Evolutionary conservation across 768 basidiomycete genomes (phyloP), one percentile per base, ranked within the genome.

Genomic region (Mrakia blollopis): DNA sequence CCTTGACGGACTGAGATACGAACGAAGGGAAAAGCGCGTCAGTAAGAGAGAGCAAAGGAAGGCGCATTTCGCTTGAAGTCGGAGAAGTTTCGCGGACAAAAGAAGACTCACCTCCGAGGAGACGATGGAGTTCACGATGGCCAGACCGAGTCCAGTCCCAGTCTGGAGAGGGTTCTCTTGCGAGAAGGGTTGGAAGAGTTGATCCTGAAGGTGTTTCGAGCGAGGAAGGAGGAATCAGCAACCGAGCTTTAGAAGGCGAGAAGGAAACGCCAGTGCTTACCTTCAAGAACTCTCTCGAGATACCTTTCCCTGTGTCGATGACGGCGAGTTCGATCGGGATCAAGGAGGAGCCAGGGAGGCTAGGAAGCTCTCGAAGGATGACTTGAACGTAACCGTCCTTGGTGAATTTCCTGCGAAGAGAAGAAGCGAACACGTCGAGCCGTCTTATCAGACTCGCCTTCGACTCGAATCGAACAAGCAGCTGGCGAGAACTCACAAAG

Each of bases 61-160:
- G 28, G 32, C 6, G n/a, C 18, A 13, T 32, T 14, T 44, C 44
- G 44, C n/a, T n/a, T n/a, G 14, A 44, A 6, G 11, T 44, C 44
- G 44, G n/a, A n/a, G n/a, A 44, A 9, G 44, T 14, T 9, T 44
- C 44, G 39, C 11, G 39, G 39, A 6, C 39, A 14, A 6, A 14
- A 44, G 14, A 44, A 44, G 14, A 13, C 11, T 44, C 44, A 44
- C 44, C 44, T 50, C 47, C 47, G 47, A 72, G 30, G 70, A 28
- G 52, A 95, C 88, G 79, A 97, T 97, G 80, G 91, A 93, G 85
- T 91, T 93, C 81, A 97, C 95, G 79, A 98, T 97, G 44, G 95
- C 94, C 32, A 97, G 89, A 14, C 95, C 95, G 11, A 98, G 88
- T 8, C 94, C 95, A 1, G 94, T 97, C 1, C 94, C 94, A 1